These are phyloP conservation scores for Plantago ovata DNA, from an alignment of 257 asterid species.

Conservation along the genomic window DNA sequence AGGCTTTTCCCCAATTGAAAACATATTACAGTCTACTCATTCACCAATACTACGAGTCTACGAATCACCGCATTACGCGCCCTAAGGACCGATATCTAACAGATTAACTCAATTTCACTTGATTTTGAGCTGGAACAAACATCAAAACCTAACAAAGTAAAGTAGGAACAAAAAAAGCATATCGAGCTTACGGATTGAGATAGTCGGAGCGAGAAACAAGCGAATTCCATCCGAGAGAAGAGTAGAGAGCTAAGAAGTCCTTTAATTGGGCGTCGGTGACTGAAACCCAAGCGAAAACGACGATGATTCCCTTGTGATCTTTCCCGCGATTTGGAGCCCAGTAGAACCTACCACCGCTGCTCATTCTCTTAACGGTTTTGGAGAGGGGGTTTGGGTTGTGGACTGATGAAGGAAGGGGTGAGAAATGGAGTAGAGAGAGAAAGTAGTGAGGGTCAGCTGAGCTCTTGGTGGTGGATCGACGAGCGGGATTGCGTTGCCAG, in stretches of 20 bases:
- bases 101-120: not conserved
- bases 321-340: slow-evolving; percentile 49
- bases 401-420: slow-evolving; percentile 16
- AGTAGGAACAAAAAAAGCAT: too few relatives aligned
- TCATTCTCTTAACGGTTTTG: slow-evolving; percentile 23
- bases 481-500: slow-evolving; percentile 40
- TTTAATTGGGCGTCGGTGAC: slow-evolving; percentile 46
- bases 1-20: too few relatives aligned
- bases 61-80: slow-evolving; percentile 3
- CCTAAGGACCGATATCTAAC: not conserved
- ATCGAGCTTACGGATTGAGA: slow-evolving; percentile 56
- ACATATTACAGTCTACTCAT: too few relatives aligned
- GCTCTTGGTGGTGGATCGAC: slow-evolving; percentile 29
- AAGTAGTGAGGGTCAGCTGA: slow-evolving; percentile 18
- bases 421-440: slow-evolving; percentile 23
- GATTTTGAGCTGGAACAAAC: too few relatives aligned
- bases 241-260: slow-evolving; percentile 45
- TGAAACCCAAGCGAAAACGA: slow-evolving; percentile 69
- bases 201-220: slow-evolving; percentile 79
- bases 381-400: slow-evolving; percentile 18
- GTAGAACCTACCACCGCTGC: slow-evolving; percentile 50
- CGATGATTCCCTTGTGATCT: slow-evolving; percentile 52
- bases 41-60: too few relatives aligned
- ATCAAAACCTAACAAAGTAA: not conserved
- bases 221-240: slow-evolving; percentile 76